Conservation (phyloP, 441 rosid species). For the Dalechampia spathulata region DNA sequence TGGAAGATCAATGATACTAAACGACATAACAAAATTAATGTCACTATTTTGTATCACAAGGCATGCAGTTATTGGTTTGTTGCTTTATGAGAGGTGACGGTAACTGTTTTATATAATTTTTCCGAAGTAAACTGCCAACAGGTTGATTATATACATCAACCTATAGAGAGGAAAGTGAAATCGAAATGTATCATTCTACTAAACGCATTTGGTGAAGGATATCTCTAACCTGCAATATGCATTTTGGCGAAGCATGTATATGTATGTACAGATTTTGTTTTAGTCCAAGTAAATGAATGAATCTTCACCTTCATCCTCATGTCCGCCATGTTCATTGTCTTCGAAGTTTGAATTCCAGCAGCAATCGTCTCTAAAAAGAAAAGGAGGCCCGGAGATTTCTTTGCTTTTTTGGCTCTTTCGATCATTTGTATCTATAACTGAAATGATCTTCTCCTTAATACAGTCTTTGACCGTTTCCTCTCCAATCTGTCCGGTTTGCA, state of each 20-base stretch:
- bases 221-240: not conserved
- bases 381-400: constrained; percentile 40
- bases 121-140: no score
- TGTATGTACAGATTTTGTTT: not conserved
- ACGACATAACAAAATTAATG: no score
- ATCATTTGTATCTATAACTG: constrained; percentile 60
- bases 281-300: constrained; percentile 24
- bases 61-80: no score
- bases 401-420: constrained; percentile 47
- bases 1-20: no score
- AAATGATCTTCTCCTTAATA: constrained; percentile 58
- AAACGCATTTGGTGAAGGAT: not conserved
- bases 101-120: no score
- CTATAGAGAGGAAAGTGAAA: no score
- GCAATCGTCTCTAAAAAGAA: constrained; percentile 45
- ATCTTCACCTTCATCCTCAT: constrained; percentile 22
- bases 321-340: constrained; percentile 37
- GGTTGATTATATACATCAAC: no score
- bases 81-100: no score
- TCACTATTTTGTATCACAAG: no score
- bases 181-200: no score
- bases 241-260: not conserved
- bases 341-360: constrained; percentile 30
- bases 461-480: constrained; percentile 39
- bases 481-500: constrained; percentile 32